These are phyloP conservation scores for Cicer cuneatum DNA, from an alignment of 306 rosid species.

Conservation along the genomic window DNA sequence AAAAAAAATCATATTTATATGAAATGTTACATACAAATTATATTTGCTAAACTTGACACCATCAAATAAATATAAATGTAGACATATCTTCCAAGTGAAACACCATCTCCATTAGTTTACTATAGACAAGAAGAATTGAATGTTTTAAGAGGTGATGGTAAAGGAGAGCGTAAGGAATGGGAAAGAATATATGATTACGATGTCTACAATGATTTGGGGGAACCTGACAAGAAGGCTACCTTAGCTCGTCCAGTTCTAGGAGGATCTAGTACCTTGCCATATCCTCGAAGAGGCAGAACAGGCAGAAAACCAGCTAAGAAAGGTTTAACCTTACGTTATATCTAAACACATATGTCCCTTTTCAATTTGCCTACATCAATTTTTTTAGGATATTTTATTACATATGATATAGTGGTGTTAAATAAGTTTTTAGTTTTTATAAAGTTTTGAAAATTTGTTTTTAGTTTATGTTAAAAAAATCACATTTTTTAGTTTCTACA, in stretches of 20 bases:
- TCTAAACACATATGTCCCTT: background rate
- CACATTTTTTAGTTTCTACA: too few relatives aligned
- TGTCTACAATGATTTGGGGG: slow-evolving; percentile 75
- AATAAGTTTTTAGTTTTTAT: too few relatives aligned
- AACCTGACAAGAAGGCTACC: slow-evolving; percentile 50
- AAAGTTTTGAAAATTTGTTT: too few relatives aligned
- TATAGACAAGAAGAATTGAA: slow-evolving; percentile 64
- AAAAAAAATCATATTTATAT: background rate
- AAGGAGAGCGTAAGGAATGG: slow-evolving; percentile 69
- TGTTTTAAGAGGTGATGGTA: slow-evolving; percentile 71
- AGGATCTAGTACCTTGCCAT: slow-evolving; percentile 65
- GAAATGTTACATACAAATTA: background rate
- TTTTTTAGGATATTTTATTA: background rate
- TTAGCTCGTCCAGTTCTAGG: slow-evolving; percentile 74
- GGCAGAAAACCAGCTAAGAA: slow-evolving; percentile 59
- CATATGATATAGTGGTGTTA: background rate
- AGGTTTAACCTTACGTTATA: slow-evolving; percentile 49
- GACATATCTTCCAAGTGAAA: slow-evolving; percentile 76
- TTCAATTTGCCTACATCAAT: background rate
- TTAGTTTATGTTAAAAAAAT: too few relatives aligned
- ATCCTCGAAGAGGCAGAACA: slow-evolving; percentile 87
- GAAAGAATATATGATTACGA: slow-evolving; percentile 83
- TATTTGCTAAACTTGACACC: background rate
- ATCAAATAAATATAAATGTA: slow-evolving; percentile 27
- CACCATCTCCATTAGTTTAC: slow-evolving; percentile 59